A percentile compares a stretch with the other conserved stretches of the same genome.
These are phyloP conservation scores for Xylaria curta DNA, from an alignment of 495 filamentous ascomycete genomes.

Conservation along the genomic window DNA sequence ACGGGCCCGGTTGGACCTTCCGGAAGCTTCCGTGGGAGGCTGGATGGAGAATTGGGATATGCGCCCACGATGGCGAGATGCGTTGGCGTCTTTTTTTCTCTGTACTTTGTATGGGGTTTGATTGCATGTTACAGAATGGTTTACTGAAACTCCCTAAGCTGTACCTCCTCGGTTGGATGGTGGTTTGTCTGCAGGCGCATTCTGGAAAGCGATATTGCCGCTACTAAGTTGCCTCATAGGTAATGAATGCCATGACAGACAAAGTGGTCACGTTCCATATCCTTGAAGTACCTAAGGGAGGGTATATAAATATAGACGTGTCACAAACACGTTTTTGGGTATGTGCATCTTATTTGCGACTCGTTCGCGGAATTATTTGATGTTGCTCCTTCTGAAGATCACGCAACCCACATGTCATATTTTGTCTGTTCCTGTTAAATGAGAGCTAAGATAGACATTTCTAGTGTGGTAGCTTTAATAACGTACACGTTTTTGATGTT, in stretches of 20 bases:
- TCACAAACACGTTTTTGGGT: no score
- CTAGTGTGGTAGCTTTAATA: not conserved
- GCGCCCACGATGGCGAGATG: slow-evolving; percentile 13
- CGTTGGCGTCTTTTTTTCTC: not conserved
- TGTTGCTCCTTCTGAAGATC: not conserved
- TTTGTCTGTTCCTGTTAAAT: not conserved
- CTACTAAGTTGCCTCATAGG: not conserved
- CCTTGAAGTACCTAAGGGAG: no score
- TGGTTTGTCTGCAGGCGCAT: no score
- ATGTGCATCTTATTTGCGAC: not conserved
- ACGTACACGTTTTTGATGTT: not conserved
- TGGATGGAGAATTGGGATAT: not conserved
- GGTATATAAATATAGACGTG: no score
- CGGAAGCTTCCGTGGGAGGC: slow-evolving; percentile 22
- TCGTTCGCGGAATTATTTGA: not conserved
- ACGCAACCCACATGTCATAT: not conserved
- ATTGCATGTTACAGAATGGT: not conserved
- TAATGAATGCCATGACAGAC: not conserved
- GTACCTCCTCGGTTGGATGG: no score
- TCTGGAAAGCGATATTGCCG: not conserved
- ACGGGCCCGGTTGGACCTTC: slow-evolving; percentile 15
- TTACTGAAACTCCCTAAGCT: no score
- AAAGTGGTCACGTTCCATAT: not conserved
- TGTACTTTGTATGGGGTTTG: not conserved
- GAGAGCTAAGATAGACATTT: not conserved